Evolutionary conservation across 2,329 filamentous ascomycete genomes (phyloP).

Genomic region (Penicillium sp.): DNA sequence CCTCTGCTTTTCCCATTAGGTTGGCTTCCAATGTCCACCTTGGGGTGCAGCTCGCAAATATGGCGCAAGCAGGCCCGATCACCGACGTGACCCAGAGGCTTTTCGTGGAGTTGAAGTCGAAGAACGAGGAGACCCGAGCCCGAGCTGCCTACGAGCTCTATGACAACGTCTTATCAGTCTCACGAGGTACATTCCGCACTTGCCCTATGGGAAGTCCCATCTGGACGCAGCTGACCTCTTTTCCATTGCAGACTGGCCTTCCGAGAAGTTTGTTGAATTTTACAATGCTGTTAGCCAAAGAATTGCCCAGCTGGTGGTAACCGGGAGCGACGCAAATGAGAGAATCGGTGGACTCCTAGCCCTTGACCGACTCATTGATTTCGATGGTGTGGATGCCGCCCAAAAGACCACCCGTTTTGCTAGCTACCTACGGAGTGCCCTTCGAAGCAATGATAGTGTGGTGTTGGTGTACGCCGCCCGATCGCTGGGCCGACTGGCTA

Average conservation of each 20-base stretch:
- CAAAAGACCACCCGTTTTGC: conserved; percentile 94
- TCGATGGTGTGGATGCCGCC: conserved; percentile 89
- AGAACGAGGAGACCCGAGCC: conserved; percentile 51
- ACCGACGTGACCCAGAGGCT: conserved; percentile 55
- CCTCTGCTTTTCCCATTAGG: conserved; percentile 28
- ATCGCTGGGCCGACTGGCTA: conserved; percentile 84
- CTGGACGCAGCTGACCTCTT: conserved; percentile 12
- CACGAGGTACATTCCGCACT: conserved; percentile 40
- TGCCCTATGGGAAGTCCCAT: neutral
- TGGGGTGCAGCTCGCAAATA: conserved; percentile 40
- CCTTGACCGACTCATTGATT: conserved; percentile 89
- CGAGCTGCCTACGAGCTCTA: conserved; percentile 51
- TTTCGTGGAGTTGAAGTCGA: conserved; percentile 58
- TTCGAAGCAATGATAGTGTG: conserved; percentile 85
- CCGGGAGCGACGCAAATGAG: conserved; percentile 82
- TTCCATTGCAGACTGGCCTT: conserved; percentile 63
- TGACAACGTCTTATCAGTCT: conserved; percentile 47
- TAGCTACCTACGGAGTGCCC: conserved; percentile 80
- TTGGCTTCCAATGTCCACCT: conserved; percentile 41
- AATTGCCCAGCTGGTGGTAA: conserved; percentile 73
- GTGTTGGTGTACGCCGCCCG: conserved; percentile 89
- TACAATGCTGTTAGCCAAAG: conserved; percentile 66
- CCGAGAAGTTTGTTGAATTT: conserved; percentile 73
- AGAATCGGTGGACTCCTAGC: conserved; percentile 89
- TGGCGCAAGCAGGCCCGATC: conserved; percentile 49